Conservation (phyloP, 2,329 filamentous ascomycete species). For the Alternaria rosae region DNA sequence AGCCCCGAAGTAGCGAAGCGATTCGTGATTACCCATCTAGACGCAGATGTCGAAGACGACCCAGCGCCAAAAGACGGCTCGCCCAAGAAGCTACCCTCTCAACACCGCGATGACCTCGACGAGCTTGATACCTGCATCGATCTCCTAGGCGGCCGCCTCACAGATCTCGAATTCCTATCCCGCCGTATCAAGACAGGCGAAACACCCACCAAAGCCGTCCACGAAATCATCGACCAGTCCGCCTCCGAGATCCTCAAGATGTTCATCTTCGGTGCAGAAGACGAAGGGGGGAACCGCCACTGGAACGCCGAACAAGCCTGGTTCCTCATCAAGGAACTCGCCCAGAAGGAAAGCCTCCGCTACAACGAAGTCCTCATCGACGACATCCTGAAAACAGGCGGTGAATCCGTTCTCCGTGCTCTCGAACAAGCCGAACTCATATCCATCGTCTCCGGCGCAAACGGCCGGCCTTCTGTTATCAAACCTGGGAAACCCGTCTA, state of each 20-base stretch:
- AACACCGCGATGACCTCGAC: conserved; percentile 63
- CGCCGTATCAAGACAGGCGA: conserved; percentile 88
- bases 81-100: conserved; percentile 55
- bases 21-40: conserved; percentile 85
- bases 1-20: conserved; percentile 83
- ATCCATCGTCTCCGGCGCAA: conserved; percentile 70
- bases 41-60: conserved; percentile 57
- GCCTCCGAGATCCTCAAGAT: conserved; percentile 92
- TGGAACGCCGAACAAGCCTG: conserved; percentile 91
- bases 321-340: conserved; percentile 82
- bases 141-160: conserved; percentile 87
- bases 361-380: conserved; percentile 88
- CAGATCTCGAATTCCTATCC: conserved; percentile 93
- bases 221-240: conserved; percentile 87
- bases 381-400: conserved; percentile 74
- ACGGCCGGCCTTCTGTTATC: conserved; percentile 80
- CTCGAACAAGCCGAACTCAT: conserved; percentile 89
- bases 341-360: conserved; percentile 70
- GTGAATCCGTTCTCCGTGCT: conserved; percentile 78
- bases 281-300: conserved; percentile 60
- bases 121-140: conserved; percentile 85
- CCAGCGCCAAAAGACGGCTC: conserved; percentile 48
- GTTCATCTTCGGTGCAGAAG: conserved; percentile 74
- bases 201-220: conserved; percentile 78
- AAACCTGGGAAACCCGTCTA: conserved; percentile 86